Conservation (phyloP, 441 rosid species). For the Syzygium malaccense region DNA sequence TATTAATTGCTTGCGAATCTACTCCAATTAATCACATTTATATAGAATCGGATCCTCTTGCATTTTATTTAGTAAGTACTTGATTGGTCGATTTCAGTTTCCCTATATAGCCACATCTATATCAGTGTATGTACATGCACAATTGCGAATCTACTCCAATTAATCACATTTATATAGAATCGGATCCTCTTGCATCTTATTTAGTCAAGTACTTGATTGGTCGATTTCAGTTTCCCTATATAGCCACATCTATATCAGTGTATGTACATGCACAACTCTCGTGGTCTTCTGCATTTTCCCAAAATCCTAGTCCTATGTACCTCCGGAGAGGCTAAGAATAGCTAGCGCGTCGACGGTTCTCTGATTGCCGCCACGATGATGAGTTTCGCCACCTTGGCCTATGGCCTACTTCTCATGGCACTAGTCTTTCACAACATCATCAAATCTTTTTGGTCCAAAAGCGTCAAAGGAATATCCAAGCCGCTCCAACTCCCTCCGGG, state of each 20-base stretch:
- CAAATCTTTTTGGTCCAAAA: neutral
- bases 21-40: accelerated
- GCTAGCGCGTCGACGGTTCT: neutral
- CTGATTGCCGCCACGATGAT: neutral
- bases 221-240: neutral
- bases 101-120: neutral
- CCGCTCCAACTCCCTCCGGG: neutral
- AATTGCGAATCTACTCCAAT: neutral
- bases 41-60: neutral
- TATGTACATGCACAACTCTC: neutral
- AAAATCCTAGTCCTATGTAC: neutral
- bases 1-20: neutral
- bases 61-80: neutral
- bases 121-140: neutral
- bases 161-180: neutral
- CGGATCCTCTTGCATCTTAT: too few species aligned
- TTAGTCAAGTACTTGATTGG: neutral
- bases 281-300: neutral
- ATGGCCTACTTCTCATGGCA: neutral
- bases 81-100: neutral
- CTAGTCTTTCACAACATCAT: neutral
- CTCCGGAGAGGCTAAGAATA: neutral
- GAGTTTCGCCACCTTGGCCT: neutral
- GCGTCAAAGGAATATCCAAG: neutral
- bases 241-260: neutral